Percentiles rank a stretch among this genome's conserved stretches.
Evolutionary conservation across 139 green algal genomes (phyloP).

Genomic region (Chlorella sp.): DNA sequence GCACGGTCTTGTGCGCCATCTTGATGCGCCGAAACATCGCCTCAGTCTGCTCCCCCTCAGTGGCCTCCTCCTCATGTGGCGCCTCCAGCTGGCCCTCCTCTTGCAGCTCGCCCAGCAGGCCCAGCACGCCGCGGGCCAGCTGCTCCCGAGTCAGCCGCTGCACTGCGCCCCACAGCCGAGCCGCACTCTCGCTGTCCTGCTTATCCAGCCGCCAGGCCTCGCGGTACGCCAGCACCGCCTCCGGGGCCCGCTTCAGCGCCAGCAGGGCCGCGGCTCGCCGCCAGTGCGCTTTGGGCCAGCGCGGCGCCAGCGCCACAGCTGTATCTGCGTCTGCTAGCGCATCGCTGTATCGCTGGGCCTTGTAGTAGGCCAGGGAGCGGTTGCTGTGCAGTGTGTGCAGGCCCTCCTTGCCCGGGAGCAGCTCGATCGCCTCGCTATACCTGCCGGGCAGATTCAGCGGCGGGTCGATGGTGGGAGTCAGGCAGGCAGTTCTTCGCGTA

Average conservation of each 20-base stretch:
- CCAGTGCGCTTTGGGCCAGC: conserved; percentile 60
- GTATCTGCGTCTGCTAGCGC: conserved; percentile 54
- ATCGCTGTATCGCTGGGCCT: conserved; percentile 38
- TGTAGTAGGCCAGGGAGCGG: conserved; percentile 48
- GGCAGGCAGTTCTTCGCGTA: too few relatives aligned
- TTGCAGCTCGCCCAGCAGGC: conserved; percentile 26
- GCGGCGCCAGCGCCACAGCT: conserved; percentile 1
- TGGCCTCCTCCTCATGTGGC: conserved; percentile 7
- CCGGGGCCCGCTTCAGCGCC: conserved; percentile 38
- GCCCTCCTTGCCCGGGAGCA: not conserved
- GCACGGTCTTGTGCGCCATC: conserved; percentile 7
- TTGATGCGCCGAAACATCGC: conserved; percentile 42
- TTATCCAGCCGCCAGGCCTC: conserved; percentile 26
- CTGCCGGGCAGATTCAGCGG: too few relatives aligned
- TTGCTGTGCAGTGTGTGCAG: conserved; percentile 46
- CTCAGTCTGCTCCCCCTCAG: conserved; percentile 31
- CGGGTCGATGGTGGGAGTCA: too few relatives aligned
- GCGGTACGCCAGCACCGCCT: conserved; percentile 47
- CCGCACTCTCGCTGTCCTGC: conserved; percentile 27
- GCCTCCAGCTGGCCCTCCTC: not conserved
- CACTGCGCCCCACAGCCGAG: conserved; percentile 44
- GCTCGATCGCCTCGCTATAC: conserved; percentile 45
- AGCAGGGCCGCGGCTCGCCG: conserved; percentile 45
- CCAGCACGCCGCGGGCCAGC: conserved; percentile 43
- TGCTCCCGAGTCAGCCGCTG: conserved; percentile 53